Base-by-base conservation (phyloP, 805 yeast species). In the Cyberlindnera nakhonratchasimensis region DNA sequence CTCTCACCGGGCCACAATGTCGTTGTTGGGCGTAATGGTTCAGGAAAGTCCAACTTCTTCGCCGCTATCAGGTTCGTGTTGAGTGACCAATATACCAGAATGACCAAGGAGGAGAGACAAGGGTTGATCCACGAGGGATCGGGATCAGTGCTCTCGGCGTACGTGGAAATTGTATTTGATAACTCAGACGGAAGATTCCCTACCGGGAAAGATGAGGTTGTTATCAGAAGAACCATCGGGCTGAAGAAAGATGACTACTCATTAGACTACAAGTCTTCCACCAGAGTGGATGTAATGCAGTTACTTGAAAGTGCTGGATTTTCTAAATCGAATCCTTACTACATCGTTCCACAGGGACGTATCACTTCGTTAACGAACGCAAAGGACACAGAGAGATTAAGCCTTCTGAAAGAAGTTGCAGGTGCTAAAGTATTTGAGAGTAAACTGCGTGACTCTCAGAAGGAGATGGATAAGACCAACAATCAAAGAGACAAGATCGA, bases 321-420 rank as follows among this genome's bases (percentile, higher is more conserved):
- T 57, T 85, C 96, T 0, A 74, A 85, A 47, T 79, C 88, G 6
- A 90, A 89, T 50, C 96, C 97, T 1, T 91, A 90, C 63, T 91
- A 91, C 61, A 91, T 93, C 52, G 98, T 93, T 5, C 98, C 99
- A 1, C 99, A 93, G 64, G 99, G 99, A 17, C 74, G 86, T 53
- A 87, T 93, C 53, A 84, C 96, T 1, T 74, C 86, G 0, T 70
- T 93, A 45, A 91, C 98, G 0, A 88, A 88, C 57, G 91, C 96
- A 0, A 86, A 86, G 53, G 96, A 89, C 58, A 58, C 76, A 3
- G 96, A 90, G 57, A 75, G 97, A 47, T 69, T 91, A 39, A 73
- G 76, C 26, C 66, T 90, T 29, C 67, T 93, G 52, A 89, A 91
- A 52, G 96, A 89, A 56, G 96, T 91, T 25, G 93, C 96, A 23